phyloP scores from a whole-genome alignment of 2,329 filamentous ascomycete genomes.

The Erysiphe pulchra region DNA sequence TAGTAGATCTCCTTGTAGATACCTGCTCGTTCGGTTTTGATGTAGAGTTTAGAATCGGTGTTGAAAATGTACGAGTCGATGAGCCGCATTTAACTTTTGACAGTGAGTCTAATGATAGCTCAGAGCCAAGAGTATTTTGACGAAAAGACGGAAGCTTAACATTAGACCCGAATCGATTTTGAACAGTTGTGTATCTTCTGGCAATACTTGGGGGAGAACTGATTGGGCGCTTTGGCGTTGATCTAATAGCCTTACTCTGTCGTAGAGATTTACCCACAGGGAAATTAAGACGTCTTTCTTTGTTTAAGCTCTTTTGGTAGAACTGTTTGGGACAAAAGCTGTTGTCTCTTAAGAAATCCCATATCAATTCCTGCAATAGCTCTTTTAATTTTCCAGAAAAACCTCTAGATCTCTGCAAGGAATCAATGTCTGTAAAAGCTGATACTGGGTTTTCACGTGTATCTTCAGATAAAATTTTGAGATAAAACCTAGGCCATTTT shows the following conservation, averaged over 20 bases:
- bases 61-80: background rate
- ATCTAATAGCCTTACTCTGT: background rate
- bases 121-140: constrained; percentile 2
- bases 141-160: constrained; percentile 8
- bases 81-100: background rate
- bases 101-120: constrained; percentile 14
- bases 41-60: background rate
- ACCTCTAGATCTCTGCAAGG: constrained; percentile 18
- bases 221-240: background rate
- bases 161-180: constrained; percentile 6
- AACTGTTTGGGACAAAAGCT: constrained; percentile 22
- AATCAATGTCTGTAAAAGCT: background rate
- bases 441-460: background rate
- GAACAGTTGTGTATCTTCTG: background rate
- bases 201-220: background rate
- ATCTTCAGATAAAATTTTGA: constrained; percentile 29
- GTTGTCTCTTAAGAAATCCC: constrained; percentile 50
- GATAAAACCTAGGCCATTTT: constrained; percentile 68
- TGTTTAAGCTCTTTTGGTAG: background rate
- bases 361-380: constrained; percentile 41
- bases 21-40: background rate
- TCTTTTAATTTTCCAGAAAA: constrained; percentile 26
- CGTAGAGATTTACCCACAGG: background rate
- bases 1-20: background rate
- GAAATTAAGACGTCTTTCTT: background rate